Conservation (phyloP, 352 stramenopile species). For the Phytophthora tubulina region DNA sequence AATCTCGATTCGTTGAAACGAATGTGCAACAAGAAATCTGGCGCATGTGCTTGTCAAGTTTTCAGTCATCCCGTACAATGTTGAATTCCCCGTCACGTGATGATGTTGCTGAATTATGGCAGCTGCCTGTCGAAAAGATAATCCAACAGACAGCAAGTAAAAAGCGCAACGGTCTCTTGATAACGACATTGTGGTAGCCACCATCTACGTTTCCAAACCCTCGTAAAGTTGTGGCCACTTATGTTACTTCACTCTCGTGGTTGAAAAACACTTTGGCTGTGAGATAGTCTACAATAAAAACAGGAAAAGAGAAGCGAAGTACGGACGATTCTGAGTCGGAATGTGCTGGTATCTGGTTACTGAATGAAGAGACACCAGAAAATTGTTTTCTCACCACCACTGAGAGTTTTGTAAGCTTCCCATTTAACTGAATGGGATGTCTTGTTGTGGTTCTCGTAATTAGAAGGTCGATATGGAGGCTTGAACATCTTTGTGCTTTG, state of each 20-base stretch:
- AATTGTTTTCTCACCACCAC: neutral
- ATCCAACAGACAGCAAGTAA: neutral
- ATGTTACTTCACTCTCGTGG: too few relatives aligned
- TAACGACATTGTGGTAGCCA: neutral
- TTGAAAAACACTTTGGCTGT: too few relatives aligned
- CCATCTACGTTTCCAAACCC: neutral
- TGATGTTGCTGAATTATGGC: neutral
- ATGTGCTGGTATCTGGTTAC: too few relatives aligned
- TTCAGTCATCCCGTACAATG: neutral
- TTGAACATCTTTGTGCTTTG: neutral
- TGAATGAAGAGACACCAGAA: too few relatives aligned
- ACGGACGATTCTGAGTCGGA: too few relatives aligned
- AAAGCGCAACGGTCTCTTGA: neutral
- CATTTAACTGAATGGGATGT: neutral
- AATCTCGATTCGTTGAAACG: neutral
- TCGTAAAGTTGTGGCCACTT: too few relatives aligned
- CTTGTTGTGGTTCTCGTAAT: neutral
- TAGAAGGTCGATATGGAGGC: neutral
- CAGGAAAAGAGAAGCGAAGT: too few relatives aligned
- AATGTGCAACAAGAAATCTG: neutral
- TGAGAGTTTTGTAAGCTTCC: neutral
- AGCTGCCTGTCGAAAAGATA: neutral
- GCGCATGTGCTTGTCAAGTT: neutral
- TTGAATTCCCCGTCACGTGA: neutral
- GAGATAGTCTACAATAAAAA: too few relatives aligned